Evolutionary conservation across 306 rosid genomes (phyloP), one percentile per base, ranked within the genome.

Genomic region (Medicago arabica): DNA sequence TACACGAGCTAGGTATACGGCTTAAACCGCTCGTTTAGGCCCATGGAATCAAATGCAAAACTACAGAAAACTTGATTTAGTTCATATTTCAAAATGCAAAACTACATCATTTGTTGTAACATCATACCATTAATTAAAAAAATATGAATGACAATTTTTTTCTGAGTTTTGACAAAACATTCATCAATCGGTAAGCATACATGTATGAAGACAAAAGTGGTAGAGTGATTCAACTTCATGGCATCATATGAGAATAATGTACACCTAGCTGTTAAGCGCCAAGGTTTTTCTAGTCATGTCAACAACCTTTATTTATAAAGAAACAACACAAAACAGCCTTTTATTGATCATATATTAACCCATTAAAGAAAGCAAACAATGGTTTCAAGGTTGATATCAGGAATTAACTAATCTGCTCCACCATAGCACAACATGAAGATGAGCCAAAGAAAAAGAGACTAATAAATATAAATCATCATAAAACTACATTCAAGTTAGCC

Each of bases 401-500:
- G 50, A 60, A 8, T 25, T 47, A 16, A 46, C 14, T 65, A 55
- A 57, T 74, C 72, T 77, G 72, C 61, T 54, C 51, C 55, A 44
- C 21, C 19, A 44, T 15, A 61, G 36, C 71, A 67, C 46, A 40
- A 49, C 65, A 61, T 43, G 18, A 34, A 58, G 71, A 61, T 53
- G 61, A 76, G 47, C 31, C 50, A 73, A 50, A 36, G n/a, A 46
- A 46, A 54, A 54, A 61, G 46, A 77, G 40, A 53, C n/a, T n/a
- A n/a, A n/a, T n/a, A n/a, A n/a, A n/a, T n/a, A 50, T 49, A 67
- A 54, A n/a, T 10, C 16, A 69, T 28, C 47, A 63, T 18, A 28
- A 14, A 11, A 77, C 63, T 72, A 49, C 60, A 82, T 15, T 55
- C 72, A 39, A 61, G 77, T 17, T 21, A 77, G 51, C 82, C 25